These are phyloP conservation scores for Wickerhamiella cacticola DNA, from an alignment of 805 yeast genomes.

Conservation along the genomic window DNA sequence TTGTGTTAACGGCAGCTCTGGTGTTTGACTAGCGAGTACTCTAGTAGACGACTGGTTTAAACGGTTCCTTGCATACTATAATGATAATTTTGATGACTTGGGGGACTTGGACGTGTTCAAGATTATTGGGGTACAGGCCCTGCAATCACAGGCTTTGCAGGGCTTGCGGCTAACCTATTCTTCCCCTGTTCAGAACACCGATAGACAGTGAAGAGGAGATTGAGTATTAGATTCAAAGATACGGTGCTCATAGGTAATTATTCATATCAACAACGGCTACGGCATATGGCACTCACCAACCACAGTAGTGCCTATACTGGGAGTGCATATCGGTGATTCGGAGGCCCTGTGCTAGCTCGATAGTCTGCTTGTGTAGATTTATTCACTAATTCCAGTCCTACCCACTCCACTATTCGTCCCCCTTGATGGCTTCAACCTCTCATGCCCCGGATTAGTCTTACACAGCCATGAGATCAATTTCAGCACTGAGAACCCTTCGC, in stretches of 20 bases:
- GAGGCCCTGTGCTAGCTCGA: conserved; percentile 66
- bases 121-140: conserved; percentile 60
- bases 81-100: conserved; percentile 38
- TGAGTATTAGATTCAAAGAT: not conserved
- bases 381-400: not conserved
- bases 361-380: too few relatives aligned
- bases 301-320: too few relatives aligned
- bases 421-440: not conserved
- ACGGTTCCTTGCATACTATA: conserved; percentile 49
- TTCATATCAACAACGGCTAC: too few relatives aligned
- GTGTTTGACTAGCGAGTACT: conserved; percentile 50
- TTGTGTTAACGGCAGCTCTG: conserved; percentile 50
- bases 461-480: not conserved
- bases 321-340: too few relatives aligned
- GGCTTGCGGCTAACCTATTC: conserved; percentile 46
- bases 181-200: conserved; percentile 39
- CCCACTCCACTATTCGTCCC: not conserved
- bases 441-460: not conserved
- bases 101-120: conserved; percentile 55
- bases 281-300: too few relatives aligned
- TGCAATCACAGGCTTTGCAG: conserved; percentile 58
- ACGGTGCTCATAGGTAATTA: too few relatives aligned
- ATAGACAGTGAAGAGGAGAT: conserved; percentile 2
- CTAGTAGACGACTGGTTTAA: conserved; percentile 52
- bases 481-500: not conserved